Conservation (phyloP, 2,329 filamentous ascomycete genomes). For the Pseudocercospora crystallina region DNA sequence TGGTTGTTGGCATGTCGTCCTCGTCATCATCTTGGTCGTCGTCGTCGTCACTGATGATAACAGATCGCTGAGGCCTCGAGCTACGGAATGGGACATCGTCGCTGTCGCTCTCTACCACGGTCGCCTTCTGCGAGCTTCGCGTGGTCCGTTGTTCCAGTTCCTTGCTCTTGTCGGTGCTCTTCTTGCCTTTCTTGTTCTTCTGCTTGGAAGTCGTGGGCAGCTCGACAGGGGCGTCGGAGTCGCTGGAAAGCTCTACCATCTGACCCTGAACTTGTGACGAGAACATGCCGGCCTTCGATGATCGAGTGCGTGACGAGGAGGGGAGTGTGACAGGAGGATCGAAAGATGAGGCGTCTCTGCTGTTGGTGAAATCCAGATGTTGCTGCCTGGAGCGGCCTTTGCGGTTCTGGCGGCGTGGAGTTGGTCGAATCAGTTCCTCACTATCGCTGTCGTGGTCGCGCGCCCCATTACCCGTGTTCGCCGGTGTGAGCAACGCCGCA, state of each 20-base stretch:
- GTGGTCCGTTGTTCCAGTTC: conserved; percentile 3
- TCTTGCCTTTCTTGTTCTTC: background rate
- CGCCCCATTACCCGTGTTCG: conserved; percentile 16
- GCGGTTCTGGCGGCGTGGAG: conserved; percentile 20
- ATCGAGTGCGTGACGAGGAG: conserved; percentile 22
- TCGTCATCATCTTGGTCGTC: conserved; percentile 27
- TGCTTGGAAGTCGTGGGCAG: conserved; percentile 15
- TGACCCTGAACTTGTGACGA: conserved; percentile 22
- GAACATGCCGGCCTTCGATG: conserved; percentile 31
- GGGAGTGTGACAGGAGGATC: conserved; percentile 24
- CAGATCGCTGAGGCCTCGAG: conserved; percentile 4
- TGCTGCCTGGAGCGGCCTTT: conserved; percentile 29
- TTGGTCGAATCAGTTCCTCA: conserved; percentile 23
- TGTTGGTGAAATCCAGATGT: conserved; percentile 33
- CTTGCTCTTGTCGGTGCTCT: background rate
- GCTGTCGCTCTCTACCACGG: conserved; percentile 16
- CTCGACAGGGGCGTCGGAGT: conserved; percentile 20
- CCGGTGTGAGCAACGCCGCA: conserved; percentile 24
- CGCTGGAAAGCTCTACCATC: conserved; percentile 24
- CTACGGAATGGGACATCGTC: conserved; percentile 6
- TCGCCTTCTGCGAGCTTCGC: conserved; percentile 14
- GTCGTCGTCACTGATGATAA: conserved; percentile 5
- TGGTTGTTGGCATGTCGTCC: conserved; percentile 33
- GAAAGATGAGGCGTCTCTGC: conserved; percentile 24
- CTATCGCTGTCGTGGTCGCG: conserved; percentile 24